Percentiles rank a stretch among this genome's conserved stretches.
These are phyloP conservation scores for Globisporangium recalcitrans DNA, from an alignment of 352 stramenopile genomes.

Conservation along the genomic window DNA sequence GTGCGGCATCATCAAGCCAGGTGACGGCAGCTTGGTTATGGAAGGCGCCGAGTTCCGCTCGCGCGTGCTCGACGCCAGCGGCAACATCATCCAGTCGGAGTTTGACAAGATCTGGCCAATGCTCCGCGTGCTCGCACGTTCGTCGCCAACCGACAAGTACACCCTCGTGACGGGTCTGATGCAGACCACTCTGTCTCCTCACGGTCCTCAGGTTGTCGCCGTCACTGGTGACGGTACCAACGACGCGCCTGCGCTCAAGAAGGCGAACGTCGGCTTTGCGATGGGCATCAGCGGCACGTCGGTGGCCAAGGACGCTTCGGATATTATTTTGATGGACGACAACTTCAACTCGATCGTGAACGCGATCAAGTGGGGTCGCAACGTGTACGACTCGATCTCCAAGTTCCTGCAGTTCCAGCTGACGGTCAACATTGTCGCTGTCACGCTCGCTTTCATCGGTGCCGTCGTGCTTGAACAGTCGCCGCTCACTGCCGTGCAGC, in stretches of 20 bases:
- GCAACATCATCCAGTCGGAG: slow-evolving; percentile 55
- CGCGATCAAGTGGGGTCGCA: slow-evolving; percentile 94
- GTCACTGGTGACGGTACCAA: slow-evolving; percentile 96
- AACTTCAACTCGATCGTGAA: slow-evolving; percentile 95
- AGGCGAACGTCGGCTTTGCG: slow-evolving; percentile 93
- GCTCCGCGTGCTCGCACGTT: slow-evolving; percentile 57
- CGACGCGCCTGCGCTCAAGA: slow-evolving; percentile 92
- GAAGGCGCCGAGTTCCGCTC: slow-evolving; percentile 48
- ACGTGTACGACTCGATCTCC: slow-evolving; percentile 95
- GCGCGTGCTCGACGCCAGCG: slow-evolving; percentile 42
- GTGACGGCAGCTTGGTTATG: slow-evolving; percentile 51
- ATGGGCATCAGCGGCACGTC: slow-evolving; percentile 93
- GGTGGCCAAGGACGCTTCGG: slow-evolving; percentile 92
- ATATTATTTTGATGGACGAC: slow-evolving; percentile 96
- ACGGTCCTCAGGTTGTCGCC: slow-evolving; percentile 87
- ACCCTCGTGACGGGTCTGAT: slow-evolving; percentile 61
- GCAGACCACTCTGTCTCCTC: slow-evolving; percentile 42
- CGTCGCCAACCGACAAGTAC: slow-evolving; percentile 64
- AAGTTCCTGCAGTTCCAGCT: slow-evolving; percentile 98
- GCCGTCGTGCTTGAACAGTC: slow-evolving; percentile 55
- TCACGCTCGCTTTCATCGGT: slow-evolving; percentile 88
- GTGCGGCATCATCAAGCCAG: slow-evolving; percentile 85
- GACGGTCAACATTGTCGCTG: slow-evolving; percentile 92
- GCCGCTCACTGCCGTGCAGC: slow-evolving; percentile 91
- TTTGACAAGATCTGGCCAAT: slow-evolving; percentile 72